Evolutionary conservation across 176 grass and related monocot species (phyloP).

Genomic region (Lolium multiflorum): DNA sequence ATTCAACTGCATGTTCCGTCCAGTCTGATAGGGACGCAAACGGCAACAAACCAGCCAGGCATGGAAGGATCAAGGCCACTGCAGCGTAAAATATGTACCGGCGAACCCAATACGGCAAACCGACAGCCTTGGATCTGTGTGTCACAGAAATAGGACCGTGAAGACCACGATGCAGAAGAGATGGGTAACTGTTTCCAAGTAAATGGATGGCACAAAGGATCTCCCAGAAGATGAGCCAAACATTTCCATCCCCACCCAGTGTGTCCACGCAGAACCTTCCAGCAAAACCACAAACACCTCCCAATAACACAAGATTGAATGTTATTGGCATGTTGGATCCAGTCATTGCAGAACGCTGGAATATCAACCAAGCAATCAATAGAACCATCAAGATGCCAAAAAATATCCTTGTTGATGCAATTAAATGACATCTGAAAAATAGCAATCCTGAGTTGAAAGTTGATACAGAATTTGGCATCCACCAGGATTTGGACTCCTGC

Average conservation of each 20-base stretch:
- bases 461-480: conserved; percentile 74
- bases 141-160: conserved; percentile 68
- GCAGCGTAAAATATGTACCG: conserved; percentile 66
- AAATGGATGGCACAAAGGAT: conserved; percentile 78
- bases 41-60: conserved; percentile 72
- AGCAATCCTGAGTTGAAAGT: conserved; percentile 64
- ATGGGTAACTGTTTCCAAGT: conserved; percentile 68
- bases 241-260: conserved; percentile 73
- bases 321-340: conserved; percentile 85
- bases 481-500: conserved; percentile 84
- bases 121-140: conserved; percentile 32
- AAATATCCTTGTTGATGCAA: conserved; percentile 57
- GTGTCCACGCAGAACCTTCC: conserved; percentile 87
- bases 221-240: conserved; percentile 86
- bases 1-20: conserved; percentile 57
- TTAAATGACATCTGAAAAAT: conserved; percentile 72
- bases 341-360: conserved; percentile 60
- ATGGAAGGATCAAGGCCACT: conserved; percentile 73
- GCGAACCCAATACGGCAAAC: conserved; percentile 66
- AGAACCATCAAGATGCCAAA: conserved; percentile 79
- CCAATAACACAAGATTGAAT: conserved; percentile 78
- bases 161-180: conserved; percentile 61
- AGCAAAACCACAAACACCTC: conserved; percentile 67
- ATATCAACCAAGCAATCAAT: conserved; percentile 67
- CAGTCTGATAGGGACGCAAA: conserved; percentile 80